phyloP scores from a whole-genome alignment of 805 yeast genomes.

The Yamadazyma takamatsuzukensis region DNA sequence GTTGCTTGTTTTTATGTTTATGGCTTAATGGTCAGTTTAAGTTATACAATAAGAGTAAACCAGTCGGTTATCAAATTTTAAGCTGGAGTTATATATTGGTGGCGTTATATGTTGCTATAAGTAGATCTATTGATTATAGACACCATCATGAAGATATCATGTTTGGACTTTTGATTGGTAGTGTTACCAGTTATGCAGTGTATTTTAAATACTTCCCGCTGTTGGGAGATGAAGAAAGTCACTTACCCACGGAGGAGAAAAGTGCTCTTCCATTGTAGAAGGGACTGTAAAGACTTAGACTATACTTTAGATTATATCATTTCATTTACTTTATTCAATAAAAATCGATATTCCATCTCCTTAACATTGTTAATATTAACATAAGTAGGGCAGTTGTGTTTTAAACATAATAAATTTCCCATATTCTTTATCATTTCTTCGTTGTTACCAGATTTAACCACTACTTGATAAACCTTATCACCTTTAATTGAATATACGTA shows the following conservation, averaged over 20 bases:
- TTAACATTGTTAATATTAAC: constrained; percentile 10
- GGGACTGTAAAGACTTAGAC: not conserved
- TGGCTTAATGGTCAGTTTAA: constrained; percentile 31
- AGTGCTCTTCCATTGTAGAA: too few relatives aligned
- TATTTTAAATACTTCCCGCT: constrained; percentile 12
- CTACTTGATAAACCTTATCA: constrained; percentile 5
- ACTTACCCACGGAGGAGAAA: constrained; percentile 8
- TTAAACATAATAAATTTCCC: constrained; percentile 10
- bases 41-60: constrained; percentile 2
- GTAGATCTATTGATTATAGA: constrained; percentile 33
- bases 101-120: constrained; percentile 28
- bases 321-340: constrained; percentile 6
- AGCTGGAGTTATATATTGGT: constrained; percentile 19
- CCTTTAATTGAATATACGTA: constrained; percentile 11
- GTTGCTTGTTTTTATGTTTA: constrained; percentile 27
- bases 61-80: constrained; percentile 3
- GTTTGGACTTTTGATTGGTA: constrained; percentile 27
- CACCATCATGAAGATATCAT: constrained; percentile 32
- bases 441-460: constrained; percentile 8
- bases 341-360: constrained; percentile 9
- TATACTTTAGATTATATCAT: too few relatives aligned
- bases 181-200: constrained; percentile 12
- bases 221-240: constrained; percentile 3
- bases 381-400: constrained; percentile 10
- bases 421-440: constrained; percentile 11